Evolutionary conservation across 768 basidiomycete species (phyloP).

Genomic region (Auricularia cornea): DNA sequence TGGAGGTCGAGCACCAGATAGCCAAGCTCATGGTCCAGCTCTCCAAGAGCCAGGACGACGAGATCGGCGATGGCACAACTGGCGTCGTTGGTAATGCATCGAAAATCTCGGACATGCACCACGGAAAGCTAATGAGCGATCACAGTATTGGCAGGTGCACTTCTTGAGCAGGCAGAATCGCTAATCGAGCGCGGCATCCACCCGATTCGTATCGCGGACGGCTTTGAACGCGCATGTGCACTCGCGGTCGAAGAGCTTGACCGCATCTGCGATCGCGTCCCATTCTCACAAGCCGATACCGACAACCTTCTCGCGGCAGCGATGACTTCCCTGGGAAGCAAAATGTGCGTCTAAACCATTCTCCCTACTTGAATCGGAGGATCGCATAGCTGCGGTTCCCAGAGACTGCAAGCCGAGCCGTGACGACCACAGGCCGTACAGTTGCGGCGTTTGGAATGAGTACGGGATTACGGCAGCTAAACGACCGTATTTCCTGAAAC

Average conservation of each 20-base stretch:
- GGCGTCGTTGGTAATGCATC: constrained; percentile 86
- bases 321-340: constrained; percentile 93
- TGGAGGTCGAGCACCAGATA: constrained; percentile 99
- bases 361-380: not conserved
- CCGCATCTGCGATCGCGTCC: constrained; percentile 80
- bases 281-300: constrained; percentile 75
- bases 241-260: constrained; percentile 89
- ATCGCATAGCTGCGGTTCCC: too few relatives aligned
- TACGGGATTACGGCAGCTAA: too few relatives aligned
- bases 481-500: too few relatives aligned
- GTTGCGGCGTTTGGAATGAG: too few relatives aligned
- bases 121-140: not conserved
- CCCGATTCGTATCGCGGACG: constrained; percentile 97
- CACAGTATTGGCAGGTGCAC: constrained; percentile 91
- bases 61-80: constrained; percentile 98
- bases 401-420: too few relatives aligned
- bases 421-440: too few relatives aligned
- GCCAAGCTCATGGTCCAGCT: constrained; percentile 95
- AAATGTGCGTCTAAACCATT: constrained; percentile 65
- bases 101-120: not conserved
- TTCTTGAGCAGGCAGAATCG: constrained; percentile 88
- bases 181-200: constrained; percentile 99
- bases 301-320: constrained; percentile 88
- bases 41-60: constrained; percentile 97
- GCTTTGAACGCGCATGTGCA: constrained; percentile 89